These are phyloP conservation scores for Colletotrichum kahawae DNA, from an alignment of 2,329 filamentous ascomycete species.

Conservation along the genomic window DNA sequence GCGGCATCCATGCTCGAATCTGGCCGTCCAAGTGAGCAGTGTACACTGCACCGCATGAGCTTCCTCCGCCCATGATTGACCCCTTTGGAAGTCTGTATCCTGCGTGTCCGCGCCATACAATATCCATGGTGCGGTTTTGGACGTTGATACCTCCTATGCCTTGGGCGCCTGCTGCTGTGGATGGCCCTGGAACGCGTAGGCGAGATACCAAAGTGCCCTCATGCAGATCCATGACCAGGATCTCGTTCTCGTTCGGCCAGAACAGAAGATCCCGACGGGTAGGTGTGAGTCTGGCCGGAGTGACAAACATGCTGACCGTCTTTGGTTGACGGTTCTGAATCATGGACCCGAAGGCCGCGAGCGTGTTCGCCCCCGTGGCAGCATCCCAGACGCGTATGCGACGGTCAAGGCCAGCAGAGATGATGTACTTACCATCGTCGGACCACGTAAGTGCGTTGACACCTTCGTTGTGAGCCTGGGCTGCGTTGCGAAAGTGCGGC, in stretches of 20 bases:
- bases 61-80: slow-evolving; percentile 63
- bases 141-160: slow-evolving; percentile 61
- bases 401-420: slow-evolving; percentile 84
- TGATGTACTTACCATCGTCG: slow-evolving; percentile 75
- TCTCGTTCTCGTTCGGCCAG: slow-evolving; percentile 82
- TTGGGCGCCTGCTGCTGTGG: slow-evolving; percentile 48
- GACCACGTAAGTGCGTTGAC: slow-evolving; percentile 90
- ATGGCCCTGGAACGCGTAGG: slow-evolving; percentile 68
- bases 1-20: slow-evolving; percentile 79
- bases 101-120: slow-evolving; percentile 73
- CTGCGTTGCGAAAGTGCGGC: slow-evolving; percentile 51
- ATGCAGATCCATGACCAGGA: slow-evolving; percentile 80
- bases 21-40: slow-evolving; percentile 85
- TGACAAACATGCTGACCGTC: slow-evolving; percentile 65
- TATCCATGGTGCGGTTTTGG: slow-evolving; percentile 71
- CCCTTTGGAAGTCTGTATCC: slow-evolving; percentile 64
- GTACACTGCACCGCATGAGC: slow-evolving; percentile 66
- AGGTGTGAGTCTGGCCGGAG: slow-evolving; percentile 63
- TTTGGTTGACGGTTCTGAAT: slow-evolving; percentile 75
- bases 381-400: slow-evolving; percentile 89
- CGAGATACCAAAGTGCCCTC: slow-evolving; percentile 76
- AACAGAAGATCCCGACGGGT: slow-evolving; percentile 71
- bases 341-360: slow-evolving; percentile 85
- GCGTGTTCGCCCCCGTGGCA: slow-evolving; percentile 79
- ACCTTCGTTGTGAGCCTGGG: slow-evolving; percentile 76